phyloP scores from a whole-genome alignment of 345 rosid genomes.

The Erysimum cheiranthoides region DNA sequence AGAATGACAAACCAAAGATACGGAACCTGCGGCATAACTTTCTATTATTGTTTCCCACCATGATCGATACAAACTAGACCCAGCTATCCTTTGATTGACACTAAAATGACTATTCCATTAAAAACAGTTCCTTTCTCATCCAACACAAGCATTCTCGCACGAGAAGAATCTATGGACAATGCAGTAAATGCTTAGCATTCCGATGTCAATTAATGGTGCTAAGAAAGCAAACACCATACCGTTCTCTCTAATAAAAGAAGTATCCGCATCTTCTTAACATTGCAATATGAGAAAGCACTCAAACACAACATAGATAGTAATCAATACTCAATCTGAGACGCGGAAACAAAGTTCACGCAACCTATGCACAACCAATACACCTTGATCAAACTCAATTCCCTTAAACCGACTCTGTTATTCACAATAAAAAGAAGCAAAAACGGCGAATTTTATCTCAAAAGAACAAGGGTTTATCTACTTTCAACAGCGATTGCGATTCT shows the following conservation, averaged over 20 bases:
- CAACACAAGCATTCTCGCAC: conserved; percentile 18
- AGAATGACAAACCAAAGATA: conserved; percentile 16
- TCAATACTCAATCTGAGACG: conserved; percentile 1
- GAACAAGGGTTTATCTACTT: conserved; percentile 9
- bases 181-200: conserved; percentile 15
- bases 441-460: background rate
- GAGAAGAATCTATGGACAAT: conserved; percentile 7
- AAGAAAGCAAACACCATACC: background rate
- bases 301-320: conserved; percentile 20
- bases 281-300: conserved; percentile 23
- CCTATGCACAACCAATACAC: background rate
- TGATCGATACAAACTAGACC: conserved; percentile 1
- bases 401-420: conserved; percentile 11
- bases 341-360: conserved; percentile 22
- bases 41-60: conserved; percentile 2
- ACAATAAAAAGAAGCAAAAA: background rate
- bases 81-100: background rate
- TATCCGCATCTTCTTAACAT: background rate
- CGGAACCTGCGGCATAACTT: background rate
- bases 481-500: conserved; percentile 7
- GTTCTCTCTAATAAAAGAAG: background rate
- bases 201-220: background rate
- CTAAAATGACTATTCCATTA: conserved; percentile 11
- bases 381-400: conserved; percentile 34
- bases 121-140: background rate